phyloP scores from a whole-genome alignment of 768 basidiomycete species.

The Lactarius deliciosus region DNA sequence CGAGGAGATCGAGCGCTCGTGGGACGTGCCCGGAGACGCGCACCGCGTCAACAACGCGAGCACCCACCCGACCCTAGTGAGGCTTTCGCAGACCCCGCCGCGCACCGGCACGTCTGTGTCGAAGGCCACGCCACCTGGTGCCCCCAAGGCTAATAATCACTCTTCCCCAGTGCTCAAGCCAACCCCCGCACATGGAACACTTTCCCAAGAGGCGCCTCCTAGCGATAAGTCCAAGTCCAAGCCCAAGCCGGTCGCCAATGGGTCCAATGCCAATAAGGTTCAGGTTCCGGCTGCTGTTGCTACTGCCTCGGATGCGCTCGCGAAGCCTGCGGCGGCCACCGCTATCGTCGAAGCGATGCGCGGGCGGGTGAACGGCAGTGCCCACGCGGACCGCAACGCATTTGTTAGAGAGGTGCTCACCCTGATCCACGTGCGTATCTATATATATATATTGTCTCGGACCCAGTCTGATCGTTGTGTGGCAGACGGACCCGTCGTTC shows the following conservation, averaged over 20 bases:
- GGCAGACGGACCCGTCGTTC: slow-evolving; percentile 63
- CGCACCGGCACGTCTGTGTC: background rate
- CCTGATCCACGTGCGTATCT: slow-evolving; percentile 41
- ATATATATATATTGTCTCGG: background rate
- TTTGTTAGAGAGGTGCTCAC: slow-evolving; percentile 72
- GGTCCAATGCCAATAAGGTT: slow-evolving; percentile 13
- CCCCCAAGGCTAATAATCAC: slow-evolving; percentile 10
- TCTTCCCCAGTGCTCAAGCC: background rate
- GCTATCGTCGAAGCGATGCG: slow-evolving; percentile 27
- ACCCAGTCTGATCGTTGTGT: background rate
- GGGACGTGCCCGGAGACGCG: slow-evolving; percentile 50
- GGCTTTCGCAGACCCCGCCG: background rate
- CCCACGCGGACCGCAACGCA: slow-evolving; percentile 37
- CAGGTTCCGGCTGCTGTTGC: background rate
- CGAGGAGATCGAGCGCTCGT: slow-evolving; percentile 55
- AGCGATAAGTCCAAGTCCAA: slow-evolving; percentile 16
- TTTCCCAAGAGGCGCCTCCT: background rate
- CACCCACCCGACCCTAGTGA: background rate
- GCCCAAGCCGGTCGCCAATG: slow-evolving; percentile 18
- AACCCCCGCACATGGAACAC: background rate
- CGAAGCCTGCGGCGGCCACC: slow-evolving; percentile 21
- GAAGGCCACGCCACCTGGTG: background rate
- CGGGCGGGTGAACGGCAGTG: slow-evolving; percentile 21
- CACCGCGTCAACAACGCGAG: slow-evolving; percentile 11
- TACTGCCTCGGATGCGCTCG: background rate